These are phyloP conservation scores for Akanthomyces muscarius DNA, from an alignment of 2,329 filamentous ascomycete species.

Conservation along the genomic window DNA sequence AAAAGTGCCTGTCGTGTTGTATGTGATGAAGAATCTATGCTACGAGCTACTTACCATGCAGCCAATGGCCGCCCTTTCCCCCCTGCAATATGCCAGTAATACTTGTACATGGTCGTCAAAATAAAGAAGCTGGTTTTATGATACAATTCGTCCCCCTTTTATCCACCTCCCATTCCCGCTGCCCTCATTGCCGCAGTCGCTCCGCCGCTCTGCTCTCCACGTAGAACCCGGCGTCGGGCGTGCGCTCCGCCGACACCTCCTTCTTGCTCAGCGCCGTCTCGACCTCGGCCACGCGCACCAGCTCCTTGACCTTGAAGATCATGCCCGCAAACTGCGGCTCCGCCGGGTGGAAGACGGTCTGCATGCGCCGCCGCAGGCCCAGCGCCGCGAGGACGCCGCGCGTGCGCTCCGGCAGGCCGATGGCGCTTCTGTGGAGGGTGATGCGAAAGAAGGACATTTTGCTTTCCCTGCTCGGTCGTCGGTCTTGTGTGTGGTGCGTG, in stretches of 20 bases:
- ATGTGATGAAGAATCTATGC: not conserved
- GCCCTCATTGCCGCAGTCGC: not conserved
- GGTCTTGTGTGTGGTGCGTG: not conserved
- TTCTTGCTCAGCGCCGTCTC: constrained; percentile 57
- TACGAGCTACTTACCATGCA: not conserved
- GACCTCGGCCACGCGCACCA: constrained; percentile 79
- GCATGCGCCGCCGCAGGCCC: constrained; percentile 77
- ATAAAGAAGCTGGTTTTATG: not conserved
- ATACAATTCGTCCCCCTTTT: not conserved
- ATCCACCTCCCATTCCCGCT: not conserved
- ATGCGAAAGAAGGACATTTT: constrained; percentile 82
- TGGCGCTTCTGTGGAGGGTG: constrained; percentile 82
- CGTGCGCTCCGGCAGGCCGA: constrained; percentile 78
- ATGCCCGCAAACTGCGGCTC: constrained; percentile 77
- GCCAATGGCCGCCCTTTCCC: not conserved
- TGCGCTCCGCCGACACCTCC: constrained; percentile 67
- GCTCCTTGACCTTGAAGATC: constrained; percentile 90
- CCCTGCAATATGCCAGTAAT: not conserved
- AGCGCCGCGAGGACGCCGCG: constrained; percentile 79
- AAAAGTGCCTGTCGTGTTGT: not conserved
- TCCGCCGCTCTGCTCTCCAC: constrained; percentile 54
- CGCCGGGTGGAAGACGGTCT: constrained; percentile 86
- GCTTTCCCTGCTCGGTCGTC: not conserved
- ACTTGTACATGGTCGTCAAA: constrained; percentile 1
- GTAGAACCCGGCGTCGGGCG: constrained; percentile 76